Percentiles rank a stretch among this genome's conserved stretches.
Evolutionary conservation across 2,329 filamentous ascomycete genomes (phyloP).

Genomic region (Fusarium sp.): DNA sequence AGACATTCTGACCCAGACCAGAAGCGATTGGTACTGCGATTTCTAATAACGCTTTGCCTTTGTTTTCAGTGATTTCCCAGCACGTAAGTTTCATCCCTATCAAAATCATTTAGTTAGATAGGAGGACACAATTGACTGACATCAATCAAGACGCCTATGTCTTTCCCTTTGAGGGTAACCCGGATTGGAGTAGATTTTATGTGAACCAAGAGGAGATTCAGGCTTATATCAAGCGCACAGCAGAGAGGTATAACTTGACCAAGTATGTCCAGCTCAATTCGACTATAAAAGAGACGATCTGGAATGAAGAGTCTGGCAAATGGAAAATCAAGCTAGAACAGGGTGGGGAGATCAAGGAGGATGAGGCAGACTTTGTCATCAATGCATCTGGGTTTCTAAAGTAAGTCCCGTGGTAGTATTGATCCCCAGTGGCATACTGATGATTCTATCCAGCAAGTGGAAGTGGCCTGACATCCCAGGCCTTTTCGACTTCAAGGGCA

Average conservation of each 20-base stretch:
- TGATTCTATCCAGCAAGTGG: not conserved
- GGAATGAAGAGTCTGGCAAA: conserved; percentile 2
- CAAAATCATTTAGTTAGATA: no score
- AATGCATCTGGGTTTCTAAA: conserved; percentile 15
- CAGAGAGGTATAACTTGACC: conserved; percentile 7
- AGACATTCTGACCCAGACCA: not conserved
- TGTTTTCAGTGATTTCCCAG: not conserved
- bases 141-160: conserved; percentile 4
- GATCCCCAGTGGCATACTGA: not conserved
- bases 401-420: not conserved
- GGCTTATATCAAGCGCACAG: conserved; percentile 1
- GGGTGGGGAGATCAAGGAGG: conserved; percentile 3
- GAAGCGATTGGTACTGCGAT: not conserved
- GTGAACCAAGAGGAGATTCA: conserved; percentile 1
- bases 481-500: conserved; percentile 16
- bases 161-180: conserved; percentile 11
- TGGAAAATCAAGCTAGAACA: conserved; percentile 18
- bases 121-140: not conserved
- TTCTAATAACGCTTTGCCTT: not conserved
- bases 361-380: conserved; percentile 16
- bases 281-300: conserved; percentile 7
- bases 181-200: conserved; percentile 10
- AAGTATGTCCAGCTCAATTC: conserved; percentile 10
- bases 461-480: conserved; percentile 16
- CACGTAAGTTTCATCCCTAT: not conserved